Base-by-base conservation (phyloP, 2,329 filamentous ascomycete species). In the Cladophialophora chaetospira region DNA sequence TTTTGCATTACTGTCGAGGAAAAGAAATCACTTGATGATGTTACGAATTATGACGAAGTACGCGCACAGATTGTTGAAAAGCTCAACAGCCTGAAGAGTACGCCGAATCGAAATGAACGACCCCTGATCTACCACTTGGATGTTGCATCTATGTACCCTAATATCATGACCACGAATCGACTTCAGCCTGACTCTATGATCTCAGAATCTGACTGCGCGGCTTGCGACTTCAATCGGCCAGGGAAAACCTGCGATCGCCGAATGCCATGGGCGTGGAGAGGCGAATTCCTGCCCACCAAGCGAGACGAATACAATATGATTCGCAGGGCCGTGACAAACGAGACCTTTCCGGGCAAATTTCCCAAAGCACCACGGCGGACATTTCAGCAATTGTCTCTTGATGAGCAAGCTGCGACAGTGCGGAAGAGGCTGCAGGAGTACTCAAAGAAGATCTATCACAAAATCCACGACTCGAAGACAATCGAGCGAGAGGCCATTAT, bases 241-340 rank as follows among this genome's bases (percentile, higher is more conserved):
- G 94, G 94, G 28, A 99, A 99, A 75, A 97, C 91, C 0, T 99
- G 94, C 70, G 94, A 99, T 75, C 83, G 94, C 67, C 84, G 95
- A 65, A 76, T 99, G 75, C 94, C 95, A 1, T 99, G 94, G 94
- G 85, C 94, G 1, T 99, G 94, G 94, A 86, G 94, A 85, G 94
- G 94, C 69, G 94, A 99, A 71, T 99, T 96, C 68, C 77, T 99
- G 23, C 94, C 94, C 2, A 91, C 94, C 0, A 97, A 99, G 71
- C 85, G 91, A 63, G 93, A 97, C 70, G 94, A 99, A 70, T 99
- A 99, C 81, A 97, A 97, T 75, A 99, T 99, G 94, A 96, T 99
- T 68, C 84, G 90, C 40, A 86, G 94, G 68, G 88, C 92, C 0
- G 79, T 97, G 4, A 89, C 95, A 67, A 97, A 95, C 66, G 95